Base-by-base conservation (phyloP, 352 stramenopile genomes). In the Porosira glacialis region DNA sequence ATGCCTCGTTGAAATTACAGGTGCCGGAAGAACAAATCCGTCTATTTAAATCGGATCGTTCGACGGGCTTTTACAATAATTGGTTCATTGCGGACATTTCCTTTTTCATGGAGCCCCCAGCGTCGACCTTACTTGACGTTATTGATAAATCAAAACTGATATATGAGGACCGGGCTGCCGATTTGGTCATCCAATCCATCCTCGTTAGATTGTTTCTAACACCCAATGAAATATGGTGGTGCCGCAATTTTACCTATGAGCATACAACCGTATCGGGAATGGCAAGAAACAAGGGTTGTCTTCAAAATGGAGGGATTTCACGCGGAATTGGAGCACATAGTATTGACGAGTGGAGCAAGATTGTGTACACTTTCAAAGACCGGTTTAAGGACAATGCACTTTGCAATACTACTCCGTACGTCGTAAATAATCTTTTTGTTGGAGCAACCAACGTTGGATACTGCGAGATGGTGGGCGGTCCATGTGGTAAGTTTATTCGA, bases 141-240 rank as follows among this genome's bases (percentile, higher is more conserved):
- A 82, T 91, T 22, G 81, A 91, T 74, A 30, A 75, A 5, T 70
- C 83, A 33, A 75, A 78, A 28, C 50, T 85, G 7, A 91, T 91
- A 6, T 91, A 83, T 44, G 70, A 68, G 3, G 49, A 86, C 30
- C 52, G 85, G 26, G 57, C 75, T 10, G 79, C 76, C 52, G 85
- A 91, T 73, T 76, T 91, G 36, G 79, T 86, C 44, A 83, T 91
- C 47, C 85, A 91, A 64, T 83, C 81, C 3, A 72, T 78, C 28
- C 45, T 79, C 10, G 76, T 87, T 7, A 65, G 76, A 58, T 58
- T 77, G 1, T 89, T 86, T 59, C 61, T 81, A 19, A 44, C 52
- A 2, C 51, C 60, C 11, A 49, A 75, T 22, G 52, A 71, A 48
- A 81, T 88, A 45, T 65, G 83, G 61, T 83, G 80, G 27, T 86